phyloP scores from a whole-genome alignment of 1,139 yeast genomes.

The Candida labiduridarum region DNA sequence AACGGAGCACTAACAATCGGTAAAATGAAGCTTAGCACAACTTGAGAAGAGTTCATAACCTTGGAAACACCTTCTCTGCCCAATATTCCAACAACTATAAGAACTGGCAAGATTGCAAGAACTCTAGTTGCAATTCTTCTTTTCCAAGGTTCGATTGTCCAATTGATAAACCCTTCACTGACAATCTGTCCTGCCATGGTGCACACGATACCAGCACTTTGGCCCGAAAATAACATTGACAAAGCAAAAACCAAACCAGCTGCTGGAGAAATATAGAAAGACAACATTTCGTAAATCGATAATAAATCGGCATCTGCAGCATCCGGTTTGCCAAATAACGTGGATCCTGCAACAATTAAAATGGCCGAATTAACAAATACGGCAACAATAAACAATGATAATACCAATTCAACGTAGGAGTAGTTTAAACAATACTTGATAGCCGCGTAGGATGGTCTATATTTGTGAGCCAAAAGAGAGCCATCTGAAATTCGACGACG shows the following conservation, averaged over 20 bases:
- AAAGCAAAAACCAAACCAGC: constrained; percentile 76
- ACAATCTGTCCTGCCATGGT: constrained; percentile 83
- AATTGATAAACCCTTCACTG: constrained; percentile 75
- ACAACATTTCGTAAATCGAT: constrained; percentile 69
- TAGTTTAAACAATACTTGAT: constrained; percentile 65
- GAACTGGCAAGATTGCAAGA: constrained; percentile 72
- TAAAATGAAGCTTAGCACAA: constrained; percentile 64
- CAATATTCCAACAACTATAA: constrained; percentile 60
- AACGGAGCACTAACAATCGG: constrained; percentile 80
- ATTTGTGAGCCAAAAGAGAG: constrained; percentile 34
- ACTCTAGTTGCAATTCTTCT: constrained; percentile 72
- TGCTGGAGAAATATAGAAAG: constrained; percentile 60
- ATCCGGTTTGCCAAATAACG: constrained; percentile 62
- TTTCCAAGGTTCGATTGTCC: constrained; percentile 71
- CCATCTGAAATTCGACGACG: constrained; percentile 42
- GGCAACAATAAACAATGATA: constrained; percentile 70
- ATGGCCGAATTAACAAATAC: constrained; percentile 76
- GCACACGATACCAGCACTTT: constrained; percentile 81
- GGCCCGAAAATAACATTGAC: constrained; percentile 76
- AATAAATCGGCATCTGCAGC: constrained; percentile 72
- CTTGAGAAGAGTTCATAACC: constrained; percentile 76
- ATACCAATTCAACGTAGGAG: constrained; percentile 65
- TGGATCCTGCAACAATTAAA: constrained; percentile 72
- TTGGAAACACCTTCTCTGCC: constrained; percentile 73
- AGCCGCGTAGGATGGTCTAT: constrained; percentile 68